A percentile compares a stretch with the other conserved stretches of the same genome.
These are phyloP conservation scores for Limnomonas spitsbergensis DNA, from an alignment of 139 green algal species.

Conservation along the genomic window DNA sequence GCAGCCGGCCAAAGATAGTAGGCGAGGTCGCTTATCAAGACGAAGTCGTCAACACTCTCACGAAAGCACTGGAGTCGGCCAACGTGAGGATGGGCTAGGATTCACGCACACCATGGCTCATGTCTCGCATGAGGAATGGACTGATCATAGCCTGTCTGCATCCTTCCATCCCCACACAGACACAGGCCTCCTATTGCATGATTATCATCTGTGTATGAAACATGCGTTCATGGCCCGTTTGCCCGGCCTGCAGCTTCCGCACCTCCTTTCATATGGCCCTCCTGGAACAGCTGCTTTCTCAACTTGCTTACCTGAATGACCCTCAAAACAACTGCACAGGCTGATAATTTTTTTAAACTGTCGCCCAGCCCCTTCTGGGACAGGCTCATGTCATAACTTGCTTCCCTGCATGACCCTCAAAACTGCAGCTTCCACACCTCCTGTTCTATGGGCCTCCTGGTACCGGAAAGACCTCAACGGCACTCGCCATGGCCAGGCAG, in stretches of 20 bases:
- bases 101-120: background rate
- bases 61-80: conserved; percentile 75
- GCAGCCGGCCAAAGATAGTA: conserved; percentile 85
- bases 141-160: background rate
- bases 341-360: too few relatives aligned
- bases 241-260: conserved; percentile 91
- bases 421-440: conserved; percentile 93
- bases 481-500: conserved; percentile 81
- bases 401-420: conserved; percentile 9
- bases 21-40: conserved; percentile 92
- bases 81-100: conserved; percentile 57
- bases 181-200: too few relatives aligned
- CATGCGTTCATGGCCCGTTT: too few relatives aligned
- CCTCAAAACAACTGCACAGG: background rate
- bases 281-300: conserved; percentile 97
- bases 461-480: conserved; percentile 97
- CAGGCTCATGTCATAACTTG: too few relatives aligned
- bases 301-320: too few relatives aligned
- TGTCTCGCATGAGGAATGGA: background rate
- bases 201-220: too few relatives aligned
- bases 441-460: conserved; percentile 97
- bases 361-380: too few relatives aligned
- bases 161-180: too few relatives aligned
- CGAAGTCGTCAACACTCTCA: conserved; percentile 87
- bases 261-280: conserved; percentile 97